These are phyloP conservation scores for Ophiostoma quercus DNA, from an alignment of 2,329 filamentous ascomycete species.

Conservation along the genomic window DNA sequence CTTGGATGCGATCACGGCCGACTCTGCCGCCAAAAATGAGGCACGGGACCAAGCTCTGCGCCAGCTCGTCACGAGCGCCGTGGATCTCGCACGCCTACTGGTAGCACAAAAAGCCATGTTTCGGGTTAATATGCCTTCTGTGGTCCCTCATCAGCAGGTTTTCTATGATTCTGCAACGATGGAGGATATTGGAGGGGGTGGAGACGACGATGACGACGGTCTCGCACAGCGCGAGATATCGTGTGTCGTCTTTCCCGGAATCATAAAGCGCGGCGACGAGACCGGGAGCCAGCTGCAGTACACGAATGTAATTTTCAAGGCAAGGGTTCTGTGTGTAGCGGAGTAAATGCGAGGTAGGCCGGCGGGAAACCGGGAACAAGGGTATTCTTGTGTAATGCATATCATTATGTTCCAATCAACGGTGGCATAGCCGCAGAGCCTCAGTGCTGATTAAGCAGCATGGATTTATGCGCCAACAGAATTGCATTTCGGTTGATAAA, in stretches of 20 bases:
- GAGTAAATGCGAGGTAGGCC: slow-evolving; percentile 35
- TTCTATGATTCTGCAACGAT: slow-evolving; percentile 56
- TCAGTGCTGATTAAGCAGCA: not conserved
- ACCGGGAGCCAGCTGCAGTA: slow-evolving; percentile 56
- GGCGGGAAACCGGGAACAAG: not conserved
- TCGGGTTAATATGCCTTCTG: slow-evolving; percentile 50
- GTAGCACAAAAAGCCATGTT: slow-evolving; percentile 56
- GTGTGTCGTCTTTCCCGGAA: slow-evolving; percentile 60
- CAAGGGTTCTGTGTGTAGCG: slow-evolving; percentile 56
- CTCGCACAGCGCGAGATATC: slow-evolving; percentile 49
- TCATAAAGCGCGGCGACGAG: slow-evolving; percentile 62
- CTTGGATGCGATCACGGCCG: slow-evolving; percentile 35
- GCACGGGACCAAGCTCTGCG: slow-evolving; percentile 50
- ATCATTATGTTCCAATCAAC: no score
- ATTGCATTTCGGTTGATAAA: not conserved
- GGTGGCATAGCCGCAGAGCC: not conserved
- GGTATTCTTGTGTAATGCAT: not conserved
- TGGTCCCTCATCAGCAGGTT: slow-evolving; percentile 48
- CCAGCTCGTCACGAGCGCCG: slow-evolving; percentile 47
- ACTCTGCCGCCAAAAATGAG: slow-evolving; percentile 1
- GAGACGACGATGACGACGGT: slow-evolving; percentile 33
- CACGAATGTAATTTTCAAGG: slow-evolving; percentile 60
- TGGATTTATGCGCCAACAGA: not conserved
- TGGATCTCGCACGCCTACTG: slow-evolving; percentile 53
- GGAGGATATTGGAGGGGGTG: slow-evolving; percentile 61